A percentile compares a stretch with the other conserved stretches of the same genome.
phyloP scores from a whole-genome alignment of 352 stramenopile species.

The Phytopythium oedochilum region DNA sequence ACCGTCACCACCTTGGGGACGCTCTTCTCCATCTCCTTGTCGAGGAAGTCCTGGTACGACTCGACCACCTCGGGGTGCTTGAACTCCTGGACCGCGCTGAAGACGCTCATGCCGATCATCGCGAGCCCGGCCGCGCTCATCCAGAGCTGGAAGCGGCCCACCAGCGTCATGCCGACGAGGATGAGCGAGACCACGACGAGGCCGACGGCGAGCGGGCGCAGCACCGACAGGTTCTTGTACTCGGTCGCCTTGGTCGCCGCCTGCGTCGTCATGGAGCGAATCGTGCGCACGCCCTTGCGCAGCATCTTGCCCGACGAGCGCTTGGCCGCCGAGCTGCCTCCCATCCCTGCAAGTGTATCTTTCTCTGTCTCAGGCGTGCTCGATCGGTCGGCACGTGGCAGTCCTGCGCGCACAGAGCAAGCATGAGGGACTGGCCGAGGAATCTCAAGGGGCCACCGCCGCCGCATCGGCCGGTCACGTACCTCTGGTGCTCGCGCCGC shows the following conservation, averaged over 20 bases:
- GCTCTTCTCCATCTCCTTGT: conserved; percentile 47
- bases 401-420: no score
- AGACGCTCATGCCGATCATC: conserved; percentile 59
- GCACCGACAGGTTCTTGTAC: conserved; percentile 15
- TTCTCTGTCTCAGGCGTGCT: no score
- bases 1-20: conserved; percentile 42
- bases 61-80: conserved; percentile 27
- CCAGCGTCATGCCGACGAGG: conserved; percentile 35
- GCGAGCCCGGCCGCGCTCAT: conserved; percentile 56
- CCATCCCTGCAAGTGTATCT: not conserved
- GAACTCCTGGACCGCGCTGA: conserved; percentile 62
- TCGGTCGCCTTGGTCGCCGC: conserved; percentile 15
- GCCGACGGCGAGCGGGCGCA: conserved; percentile 20
- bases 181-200: conserved; percentile 37
- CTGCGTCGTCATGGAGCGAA: conserved; percentile 24
- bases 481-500: not conserved
- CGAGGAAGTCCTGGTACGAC: conserved; percentile 52
- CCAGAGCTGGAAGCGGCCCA: conserved; percentile 58
- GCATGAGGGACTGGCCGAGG: no score
- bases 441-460: no score
- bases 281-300: conserved; percentile 20
- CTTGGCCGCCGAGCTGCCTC: conserved; percentile 13
- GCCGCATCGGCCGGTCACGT: not conserved
- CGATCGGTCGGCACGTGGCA: no score
- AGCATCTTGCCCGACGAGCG: conserved; percentile 19